These are phyloP conservation scores for Phaeosphaeriaceae sp. DNA, from an alignment of 2,329 filamentous ascomycete species.

Conservation along the genomic window DNA sequence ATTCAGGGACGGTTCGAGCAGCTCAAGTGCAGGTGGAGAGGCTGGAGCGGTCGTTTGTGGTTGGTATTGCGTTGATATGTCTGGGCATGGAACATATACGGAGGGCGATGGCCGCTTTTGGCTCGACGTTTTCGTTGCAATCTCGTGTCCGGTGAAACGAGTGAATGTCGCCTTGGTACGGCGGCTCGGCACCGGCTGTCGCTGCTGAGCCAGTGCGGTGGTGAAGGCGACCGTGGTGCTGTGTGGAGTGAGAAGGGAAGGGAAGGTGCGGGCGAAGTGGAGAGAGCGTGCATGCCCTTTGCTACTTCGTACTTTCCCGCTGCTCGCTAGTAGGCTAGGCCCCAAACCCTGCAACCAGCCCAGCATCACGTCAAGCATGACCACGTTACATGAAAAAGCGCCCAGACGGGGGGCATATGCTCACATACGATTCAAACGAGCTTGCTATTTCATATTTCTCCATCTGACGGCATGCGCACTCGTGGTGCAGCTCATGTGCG, in stretches of 20 bases:
- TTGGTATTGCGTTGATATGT: constrained; percentile 39
- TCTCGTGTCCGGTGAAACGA: constrained; percentile 2
- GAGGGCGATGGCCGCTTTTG: constrained; percentile 29
- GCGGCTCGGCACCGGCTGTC: constrained; percentile 1
- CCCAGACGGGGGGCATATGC: neutral
- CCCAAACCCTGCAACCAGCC: neutral
- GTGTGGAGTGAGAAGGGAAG: constrained; percentile 24
- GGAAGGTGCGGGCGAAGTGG: constrained; percentile 13
- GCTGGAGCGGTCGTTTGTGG: constrained; percentile 22
- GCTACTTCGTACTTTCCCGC: neutral
- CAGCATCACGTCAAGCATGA: neutral
- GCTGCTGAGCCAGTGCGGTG: constrained; percentile 12
- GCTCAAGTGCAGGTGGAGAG: constrained; percentile 10
- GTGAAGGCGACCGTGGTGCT: constrained; percentile 11
- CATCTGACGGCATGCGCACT: neutral
- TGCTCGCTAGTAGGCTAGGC: constrained; percentile 12
- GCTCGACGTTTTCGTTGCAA: constrained; percentile 14
- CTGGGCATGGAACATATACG: constrained; percentile 38
- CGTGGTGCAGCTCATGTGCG: neutral
- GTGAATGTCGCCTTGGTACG: neutral
- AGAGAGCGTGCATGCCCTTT: constrained; percentile 1
- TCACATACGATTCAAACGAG: neutral
- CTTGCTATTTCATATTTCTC: neutral
- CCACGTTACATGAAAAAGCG: constrained; percentile 4
- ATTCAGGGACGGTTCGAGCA: neutral